A percentile compares a stretch with the other conserved stretches of the same genome.
phyloP scores from a whole-genome alignment of 148 eudicot genomes.

The Hydrangea macrophylla region DNA sequence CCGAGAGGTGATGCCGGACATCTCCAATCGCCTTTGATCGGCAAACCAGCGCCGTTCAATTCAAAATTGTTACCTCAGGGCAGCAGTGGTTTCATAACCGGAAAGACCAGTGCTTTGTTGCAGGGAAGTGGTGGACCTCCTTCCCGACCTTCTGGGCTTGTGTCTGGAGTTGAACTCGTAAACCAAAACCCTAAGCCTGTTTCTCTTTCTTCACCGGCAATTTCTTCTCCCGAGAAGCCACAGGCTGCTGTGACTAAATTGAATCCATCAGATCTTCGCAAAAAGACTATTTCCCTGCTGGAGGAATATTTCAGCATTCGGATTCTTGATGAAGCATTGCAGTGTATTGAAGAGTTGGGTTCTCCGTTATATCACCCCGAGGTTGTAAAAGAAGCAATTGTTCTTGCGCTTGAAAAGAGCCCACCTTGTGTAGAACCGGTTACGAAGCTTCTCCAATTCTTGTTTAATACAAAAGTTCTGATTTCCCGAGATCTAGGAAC shows the following conservation, averaged over 20 bases:
- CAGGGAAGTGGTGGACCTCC: slow-evolving; percentile 51
- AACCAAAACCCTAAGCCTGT: slow-evolving; percentile 20
- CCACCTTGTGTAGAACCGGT: slow-evolving; percentile 59
- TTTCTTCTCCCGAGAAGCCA: slow-evolving; percentile 18
- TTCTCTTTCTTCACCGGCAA: slow-evolving; percentile 6
- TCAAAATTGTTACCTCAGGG: slow-evolving; percentile 60
- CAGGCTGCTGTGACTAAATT: slow-evolving; percentile 17
- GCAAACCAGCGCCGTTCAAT: slow-evolving; percentile 44
- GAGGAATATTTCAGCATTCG: slow-evolving; percentile 63
- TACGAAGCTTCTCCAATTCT: slow-evolving; percentile 48
- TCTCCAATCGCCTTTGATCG: slow-evolving; percentile 36
- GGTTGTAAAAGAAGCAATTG: slow-evolving; percentile 58
- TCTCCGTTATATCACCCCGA: slow-evolving; percentile 53
- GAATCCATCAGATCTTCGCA: slow-evolving; percentile 43
- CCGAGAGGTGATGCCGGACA: slow-evolving; percentile 48
- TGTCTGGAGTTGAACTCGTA: slow-evolving; percentile 28
- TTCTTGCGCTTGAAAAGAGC: slow-evolving; percentile 59
- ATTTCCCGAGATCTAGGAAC: slow-evolving; percentile 36
- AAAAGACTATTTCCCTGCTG: slow-evolving; percentile 44
- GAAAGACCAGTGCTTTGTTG: slow-evolving; percentile 57
- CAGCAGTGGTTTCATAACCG: slow-evolving; percentile 45
- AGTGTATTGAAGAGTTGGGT: slow-evolving; percentile 55
- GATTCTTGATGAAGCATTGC: slow-evolving; percentile 63
- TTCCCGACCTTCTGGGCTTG: slow-evolving; percentile 31
- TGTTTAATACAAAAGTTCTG: slow-evolving; percentile 46